phyloP scores from a whole-genome alignment of 176 grass and related monocot species.

The Otatea glauca region DNA sequence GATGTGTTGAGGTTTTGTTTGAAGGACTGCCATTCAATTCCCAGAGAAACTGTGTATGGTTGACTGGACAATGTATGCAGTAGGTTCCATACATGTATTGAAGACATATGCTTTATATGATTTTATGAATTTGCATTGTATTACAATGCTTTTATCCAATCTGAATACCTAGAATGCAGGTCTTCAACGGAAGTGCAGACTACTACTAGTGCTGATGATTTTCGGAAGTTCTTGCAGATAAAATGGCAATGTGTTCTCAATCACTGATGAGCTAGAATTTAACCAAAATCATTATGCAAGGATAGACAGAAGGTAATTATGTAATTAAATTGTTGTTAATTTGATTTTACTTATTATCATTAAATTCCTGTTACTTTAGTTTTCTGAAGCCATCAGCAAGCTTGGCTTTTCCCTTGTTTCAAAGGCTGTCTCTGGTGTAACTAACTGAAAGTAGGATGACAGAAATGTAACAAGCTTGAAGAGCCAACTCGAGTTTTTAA shows the following conservation, averaged over 20 bases:
- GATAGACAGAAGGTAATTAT: constrained; percentile 22
- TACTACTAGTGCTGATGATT: not conserved
- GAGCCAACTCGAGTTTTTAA: no score
- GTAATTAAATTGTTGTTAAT: not conserved
- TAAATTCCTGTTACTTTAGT: not conserved
- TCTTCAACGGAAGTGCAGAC: constrained; percentile 23
- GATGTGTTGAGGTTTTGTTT: constrained; percentile 14
- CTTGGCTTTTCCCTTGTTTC: no score
- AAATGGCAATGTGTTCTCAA: constrained; percentile 32
- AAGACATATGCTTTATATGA: not conserved
- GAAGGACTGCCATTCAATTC: not conserved
- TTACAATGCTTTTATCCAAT: constrained; percentile 13
- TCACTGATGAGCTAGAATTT: not conserved
- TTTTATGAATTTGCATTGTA: constrained; percentile 21
- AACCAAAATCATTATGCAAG: constrained; percentile 13
- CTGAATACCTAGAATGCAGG: constrained; percentile 23
- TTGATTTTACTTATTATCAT: constrained; percentile 1
- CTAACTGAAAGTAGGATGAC: no score
- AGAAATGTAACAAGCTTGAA: no score
- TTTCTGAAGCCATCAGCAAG: no score
- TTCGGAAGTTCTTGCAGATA: not conserved
- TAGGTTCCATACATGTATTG: constrained; percentile 4
- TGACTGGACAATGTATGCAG: not conserved
- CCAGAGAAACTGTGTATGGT: not conserved
- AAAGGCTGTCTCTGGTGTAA: no score